Percentiles rank a stretch among this genome's conserved stretches.
These are phyloP conservation scores for Aspergillus brasiliensis DNA, from an alignment of 2,329 filamentous ascomycete genomes.

Conservation along the genomic window DNA sequence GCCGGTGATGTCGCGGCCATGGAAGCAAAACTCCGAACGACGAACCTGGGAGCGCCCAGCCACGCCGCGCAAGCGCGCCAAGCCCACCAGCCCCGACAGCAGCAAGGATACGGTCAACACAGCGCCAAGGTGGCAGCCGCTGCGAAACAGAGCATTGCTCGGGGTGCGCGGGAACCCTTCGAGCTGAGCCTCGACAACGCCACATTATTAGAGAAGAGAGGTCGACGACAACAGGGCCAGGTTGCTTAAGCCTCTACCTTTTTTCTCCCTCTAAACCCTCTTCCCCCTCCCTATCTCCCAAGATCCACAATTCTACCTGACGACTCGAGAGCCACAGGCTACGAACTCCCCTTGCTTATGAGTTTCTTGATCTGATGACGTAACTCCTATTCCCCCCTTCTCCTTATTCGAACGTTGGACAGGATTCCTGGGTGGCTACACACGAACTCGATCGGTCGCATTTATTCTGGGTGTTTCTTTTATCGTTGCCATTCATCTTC, in stretches of 20 bases:
- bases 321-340: slow-evolving; percentile 7
- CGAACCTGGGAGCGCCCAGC: slow-evolving; percentile 67
- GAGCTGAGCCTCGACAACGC: slow-evolving; percentile 91
- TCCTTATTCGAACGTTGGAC: background rate
- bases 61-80: slow-evolving; percentile 65
- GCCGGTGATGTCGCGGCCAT: slow-evolving; percentile 68
- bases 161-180: slow-evolving; percentile 77
- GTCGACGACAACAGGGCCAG: slow-evolving; percentile 43
- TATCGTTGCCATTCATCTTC: no score
- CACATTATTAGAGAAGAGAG: slow-evolving; percentile 76
- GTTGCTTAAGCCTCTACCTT: slow-evolving; percentile 23
- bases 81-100: slow-evolving; percentile 54
- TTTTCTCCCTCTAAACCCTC: background rate
- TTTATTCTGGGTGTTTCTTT: slow-evolving; percentile 10
- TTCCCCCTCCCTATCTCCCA: slow-evolving; percentile 3
- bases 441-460: slow-evolving; percentile 7
- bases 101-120: slow-evolving; percentile 82
- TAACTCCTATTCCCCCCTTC: background rate
- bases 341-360: slow-evolving; percentile 13
- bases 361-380: slow-evolving; percentile 12
- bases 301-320: background rate
- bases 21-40: slow-evolving; percentile 83
- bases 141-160: slow-evolving; percentile 76
- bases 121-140: slow-evolving; percentile 81
- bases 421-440: background rate